Evolutionary conservation across 805 yeast genomes (phyloP), one percentile per base, ranked within the genome.

Genomic region (Candida sakaeoensis): DNA sequence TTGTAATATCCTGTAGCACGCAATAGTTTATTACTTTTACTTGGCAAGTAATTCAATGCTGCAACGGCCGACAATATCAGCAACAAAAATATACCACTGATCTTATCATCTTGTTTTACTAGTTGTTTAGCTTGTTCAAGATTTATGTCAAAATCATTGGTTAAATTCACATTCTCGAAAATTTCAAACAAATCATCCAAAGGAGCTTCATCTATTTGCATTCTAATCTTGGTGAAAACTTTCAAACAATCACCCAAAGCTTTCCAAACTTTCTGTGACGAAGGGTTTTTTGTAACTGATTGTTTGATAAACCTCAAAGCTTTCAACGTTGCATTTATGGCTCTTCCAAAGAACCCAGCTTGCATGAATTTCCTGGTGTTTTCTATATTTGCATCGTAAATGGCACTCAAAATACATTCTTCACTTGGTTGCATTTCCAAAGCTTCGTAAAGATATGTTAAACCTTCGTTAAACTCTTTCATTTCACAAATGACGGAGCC

Each of bases 301-400:
- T 48, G 51, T 2, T 51, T 41, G 4, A 77, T 58, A 13, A 70
- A 61, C 1, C 64, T 68, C 4, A 85, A 58, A 0, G 82, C 75
- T 5, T 63, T 60, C 2, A 57, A 38, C 8, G 79, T 78, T 34
- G 65, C 54, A 5, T 68, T 69, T 6, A 75, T 60, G 0, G 93
- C 83, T 46, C 87, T 75, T 2, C 85, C 83, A 45, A 79, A 75
- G 49, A 76, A 84, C 0, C 95, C 95, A 15, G 75, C 72, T 1
- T 49, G 50, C 8, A 81, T 57, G 39, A 80, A 74, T 37, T 68
- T 64, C 7, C 62, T 60, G 0, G 90, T 73, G 43, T 80, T 74
- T 9, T 71, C 66, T 14, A 82, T 65, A 31, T 79, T 63, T 1
- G 83, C 72, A 41, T 81, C 80, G 41, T 78, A 74, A 8, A 84